Evolutionary conservation across 768 basidiomycete species (phyloP).

Genomic region (Candolleomyces eurysporus): DNA sequence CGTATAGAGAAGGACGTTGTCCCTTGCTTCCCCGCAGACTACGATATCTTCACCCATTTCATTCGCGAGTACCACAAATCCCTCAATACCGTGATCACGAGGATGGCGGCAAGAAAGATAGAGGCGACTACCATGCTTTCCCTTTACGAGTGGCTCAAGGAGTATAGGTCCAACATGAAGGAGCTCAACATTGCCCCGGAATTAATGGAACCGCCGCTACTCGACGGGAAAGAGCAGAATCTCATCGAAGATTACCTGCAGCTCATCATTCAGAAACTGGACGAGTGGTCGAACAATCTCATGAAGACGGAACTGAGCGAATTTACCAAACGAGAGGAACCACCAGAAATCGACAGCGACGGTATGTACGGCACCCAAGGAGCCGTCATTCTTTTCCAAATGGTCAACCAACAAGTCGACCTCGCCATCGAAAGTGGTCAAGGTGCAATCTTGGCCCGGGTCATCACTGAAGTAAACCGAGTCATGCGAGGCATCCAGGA

Average conservation of each 20-base stretch:
- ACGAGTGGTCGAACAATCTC: constrained; percentile 94
- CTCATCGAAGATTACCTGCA: constrained; percentile 95
- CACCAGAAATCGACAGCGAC: constrained; percentile 87
- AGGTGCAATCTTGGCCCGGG: constrained; percentile 87
- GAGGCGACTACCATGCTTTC: constrained; percentile 87
- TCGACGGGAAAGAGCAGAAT: constrained; percentile 91
- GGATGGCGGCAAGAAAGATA: constrained; percentile 67
- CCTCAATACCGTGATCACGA: constrained; percentile 70
- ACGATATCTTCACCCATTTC: constrained; percentile 82
- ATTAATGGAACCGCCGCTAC: constrained; percentile 82
- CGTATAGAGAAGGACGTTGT: constrained; percentile 89
- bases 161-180: constrained; percentile 94
- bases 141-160: constrained; percentile 92
- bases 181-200: constrained; percentile 83
- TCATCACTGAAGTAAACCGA: constrained; percentile 83
- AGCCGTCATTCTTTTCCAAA: constrained; percentile 93
- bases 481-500: constrained; percentile 88
- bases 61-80: constrained; percentile 89
- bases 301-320: constrained; percentile 88
- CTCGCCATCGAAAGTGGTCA: constrained; percentile 95
- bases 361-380: constrained; percentile 90
- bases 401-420: constrained; percentile 97
- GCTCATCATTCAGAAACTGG: constrained; percentile 90
- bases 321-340: constrained; percentile 78
- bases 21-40: constrained; percentile 88